A percentile compares a stretch with the other conserved stretches of the same genome.
These are phyloP conservation scores for Solanum sejunctum DNA, from an alignment of 257 asterid genomes.

Conservation along the genomic window DNA sequence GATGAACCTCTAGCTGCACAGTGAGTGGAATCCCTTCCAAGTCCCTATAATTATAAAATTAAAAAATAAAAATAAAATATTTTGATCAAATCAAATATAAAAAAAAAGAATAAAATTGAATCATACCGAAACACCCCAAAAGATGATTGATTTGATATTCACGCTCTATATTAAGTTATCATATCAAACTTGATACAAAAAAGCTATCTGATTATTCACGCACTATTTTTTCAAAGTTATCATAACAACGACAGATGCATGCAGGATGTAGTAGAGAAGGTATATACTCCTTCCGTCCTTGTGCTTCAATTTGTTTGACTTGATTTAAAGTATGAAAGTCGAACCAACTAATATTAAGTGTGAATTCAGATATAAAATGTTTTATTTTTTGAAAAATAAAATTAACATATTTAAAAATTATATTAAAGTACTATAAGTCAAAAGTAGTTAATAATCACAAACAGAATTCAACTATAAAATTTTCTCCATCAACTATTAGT, in stretches of 20 bases:
- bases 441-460: too few species aligned
- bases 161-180: background rate
- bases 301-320: background rate
- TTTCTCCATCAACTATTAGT: background rate
- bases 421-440: too few species aligned
- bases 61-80: too few species aligned
- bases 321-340: background rate
- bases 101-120: too few species aligned
- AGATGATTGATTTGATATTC: too few species aligned
- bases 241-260: background rate
- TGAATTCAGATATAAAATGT: fast-evolving
- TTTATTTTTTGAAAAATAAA: background rate
- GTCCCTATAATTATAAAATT: constrained; percentile 20
- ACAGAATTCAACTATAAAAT: too few species aligned
- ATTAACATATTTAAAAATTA: too few species aligned
- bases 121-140: too few species aligned
- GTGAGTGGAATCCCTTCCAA: constrained; percentile 30
- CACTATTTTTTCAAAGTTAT: background rate
- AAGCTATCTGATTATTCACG: too few species aligned
- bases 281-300: background rate
- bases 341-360: background rate
- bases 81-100: too few species aligned
- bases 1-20: constrained; percentile 10
- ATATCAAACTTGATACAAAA: background rate
- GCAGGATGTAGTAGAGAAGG: background rate